Evolutionary conservation across 805 yeast species (phyloP).

Genomic region (Pichia nanzhaoensis): DNA sequence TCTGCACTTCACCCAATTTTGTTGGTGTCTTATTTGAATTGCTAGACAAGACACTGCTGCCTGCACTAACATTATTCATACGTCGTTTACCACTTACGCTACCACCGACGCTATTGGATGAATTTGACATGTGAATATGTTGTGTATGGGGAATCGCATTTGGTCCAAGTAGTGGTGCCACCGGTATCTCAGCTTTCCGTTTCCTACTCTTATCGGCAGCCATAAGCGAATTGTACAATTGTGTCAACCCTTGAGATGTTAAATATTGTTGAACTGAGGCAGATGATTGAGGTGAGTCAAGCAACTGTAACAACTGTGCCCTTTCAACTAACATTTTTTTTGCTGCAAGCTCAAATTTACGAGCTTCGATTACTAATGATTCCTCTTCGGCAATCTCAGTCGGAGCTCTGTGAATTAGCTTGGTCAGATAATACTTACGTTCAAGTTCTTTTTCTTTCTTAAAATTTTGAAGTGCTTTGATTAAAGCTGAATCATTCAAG

Average conservation of each 20-base stretch:
- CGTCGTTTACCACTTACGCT: not conserved
- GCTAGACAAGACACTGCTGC: not conserved
- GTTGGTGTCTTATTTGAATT: conserved; percentile 3
- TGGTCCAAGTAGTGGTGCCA: conserved; percentile 51
- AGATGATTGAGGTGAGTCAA: conserved; percentile 83
- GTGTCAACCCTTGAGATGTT: conserved; percentile 85
- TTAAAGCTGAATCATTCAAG: conserved; percentile 38
- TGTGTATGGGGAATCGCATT: conserved; percentile 46
- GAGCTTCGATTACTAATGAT: conserved; percentile 84
- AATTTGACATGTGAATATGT: conserved; percentile 16
- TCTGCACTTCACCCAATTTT: conserved; percentile 22
- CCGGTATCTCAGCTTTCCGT: conserved; percentile 45
- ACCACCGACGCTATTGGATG: conserved; percentile 14
- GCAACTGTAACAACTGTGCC: conserved; percentile 62
- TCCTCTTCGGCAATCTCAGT: conserved; percentile 98
- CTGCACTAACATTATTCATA: no score
- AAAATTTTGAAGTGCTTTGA: conserved; percentile 56
- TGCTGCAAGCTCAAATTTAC: conserved; percentile 86
- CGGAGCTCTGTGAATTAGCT: conserved; percentile 76
- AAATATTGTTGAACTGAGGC: conserved; percentile 70
- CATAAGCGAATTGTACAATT: conserved; percentile 74
- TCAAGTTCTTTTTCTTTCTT: conserved; percentile 66
- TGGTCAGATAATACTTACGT: conserved; percentile 73
- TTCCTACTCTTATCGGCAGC: conserved; percentile 56
- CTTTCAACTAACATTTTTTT: conserved; percentile 83